Percentiles rank a stretch among this genome's conserved stretches.
Conservation (phyloP, 768 basidiomycete genomes). For the Leucosporidium scottii region DNA sequence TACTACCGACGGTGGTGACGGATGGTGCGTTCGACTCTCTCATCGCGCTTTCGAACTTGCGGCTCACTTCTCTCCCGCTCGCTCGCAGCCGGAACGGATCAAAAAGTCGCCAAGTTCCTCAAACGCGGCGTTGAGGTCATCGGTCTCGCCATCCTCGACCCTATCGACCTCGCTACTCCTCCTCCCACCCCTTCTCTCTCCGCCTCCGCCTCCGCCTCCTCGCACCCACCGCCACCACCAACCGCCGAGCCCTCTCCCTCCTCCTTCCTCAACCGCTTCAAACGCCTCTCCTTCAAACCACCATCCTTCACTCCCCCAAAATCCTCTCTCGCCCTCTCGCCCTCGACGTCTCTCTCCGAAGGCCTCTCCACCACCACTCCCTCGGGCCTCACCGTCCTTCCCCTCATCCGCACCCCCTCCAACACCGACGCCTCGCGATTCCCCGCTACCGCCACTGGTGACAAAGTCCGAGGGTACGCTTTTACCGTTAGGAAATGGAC, state of each 20-base stretch:
- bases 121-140: conserved; percentile 66
- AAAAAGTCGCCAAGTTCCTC: conserved; percentile 70
- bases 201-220: background rate
- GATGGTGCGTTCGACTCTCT: conserved; percentile 50
- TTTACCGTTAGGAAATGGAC: conserved; percentile 73
- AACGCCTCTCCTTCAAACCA: conserved; percentile 10
- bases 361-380: conserved; percentile 7
- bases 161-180: conserved; percentile 50
- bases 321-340: background rate
- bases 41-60: background rate
- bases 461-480: conserved; percentile 50
- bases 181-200: background rate
- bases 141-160: conserved; percentile 69
- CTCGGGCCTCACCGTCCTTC: background rate
- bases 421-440: conserved; percentile 44
- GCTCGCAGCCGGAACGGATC: conserved; percentile 52
- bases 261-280: conserved; percentile 15
- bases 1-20: conserved; percentile 74
- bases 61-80: background rate
- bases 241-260: background rate
- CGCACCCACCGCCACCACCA: background rate
- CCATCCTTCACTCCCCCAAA: background rate
- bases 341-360: conserved; percentile 4
- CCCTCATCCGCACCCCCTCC: conserved; percentile 21
- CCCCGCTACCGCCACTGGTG: conserved; percentile 34